A percentile compares a stretch with the other conserved stretches of the same genome.
Evolutionary conservation across 768 basidiomycete genomes (phyloP).

Genomic region (Lactarius hengduanensis): DNA sequence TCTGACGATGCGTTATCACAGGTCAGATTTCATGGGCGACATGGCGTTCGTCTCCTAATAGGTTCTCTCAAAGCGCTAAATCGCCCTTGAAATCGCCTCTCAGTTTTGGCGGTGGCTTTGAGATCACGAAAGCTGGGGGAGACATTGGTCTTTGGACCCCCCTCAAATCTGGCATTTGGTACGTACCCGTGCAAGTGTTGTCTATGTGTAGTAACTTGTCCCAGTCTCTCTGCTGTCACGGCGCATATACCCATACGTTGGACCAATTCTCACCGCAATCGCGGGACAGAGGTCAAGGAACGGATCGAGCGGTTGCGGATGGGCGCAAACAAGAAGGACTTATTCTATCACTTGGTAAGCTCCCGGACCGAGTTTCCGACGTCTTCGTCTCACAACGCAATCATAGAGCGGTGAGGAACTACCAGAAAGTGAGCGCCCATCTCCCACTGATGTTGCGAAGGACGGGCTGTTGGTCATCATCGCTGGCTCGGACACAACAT

Average conservation of each 20-base stretch:
- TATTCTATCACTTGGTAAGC: constrained; percentile 42
- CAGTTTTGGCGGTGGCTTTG: not conserved
- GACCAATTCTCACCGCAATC: not conserved
- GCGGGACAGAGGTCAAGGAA: not conserved
- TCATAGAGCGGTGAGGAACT: constrained; percentile 14
- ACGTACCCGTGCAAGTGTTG: not conserved
- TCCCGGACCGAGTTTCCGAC: too few species aligned
- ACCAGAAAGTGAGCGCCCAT: not conserved
- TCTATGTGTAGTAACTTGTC: not conserved
- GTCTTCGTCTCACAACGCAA: not conserved
- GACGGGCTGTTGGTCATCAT: not conserved
- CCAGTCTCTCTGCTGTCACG: not conserved
- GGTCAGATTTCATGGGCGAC: constrained; percentile 46
- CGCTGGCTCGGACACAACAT: not conserved
- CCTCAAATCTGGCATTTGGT: not conserved
- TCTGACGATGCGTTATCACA: constrained; percentile 18
- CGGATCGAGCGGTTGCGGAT: not conserved
- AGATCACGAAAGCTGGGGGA: not conserved
- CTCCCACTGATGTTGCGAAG: not conserved
- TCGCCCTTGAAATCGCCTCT: too few species aligned
- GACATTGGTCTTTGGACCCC: not conserved
- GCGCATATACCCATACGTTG: not conserved
- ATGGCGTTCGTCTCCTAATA: constrained; percentile 36
- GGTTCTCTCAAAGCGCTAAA: not conserved
- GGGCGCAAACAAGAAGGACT: constrained; percentile 32